Evolutionary conservation across 1,284 basidiomycete genomes (phyloP), one percentile per base, ranked within the genome.

Genomic region (Rhodotorula sp.): DNA sequence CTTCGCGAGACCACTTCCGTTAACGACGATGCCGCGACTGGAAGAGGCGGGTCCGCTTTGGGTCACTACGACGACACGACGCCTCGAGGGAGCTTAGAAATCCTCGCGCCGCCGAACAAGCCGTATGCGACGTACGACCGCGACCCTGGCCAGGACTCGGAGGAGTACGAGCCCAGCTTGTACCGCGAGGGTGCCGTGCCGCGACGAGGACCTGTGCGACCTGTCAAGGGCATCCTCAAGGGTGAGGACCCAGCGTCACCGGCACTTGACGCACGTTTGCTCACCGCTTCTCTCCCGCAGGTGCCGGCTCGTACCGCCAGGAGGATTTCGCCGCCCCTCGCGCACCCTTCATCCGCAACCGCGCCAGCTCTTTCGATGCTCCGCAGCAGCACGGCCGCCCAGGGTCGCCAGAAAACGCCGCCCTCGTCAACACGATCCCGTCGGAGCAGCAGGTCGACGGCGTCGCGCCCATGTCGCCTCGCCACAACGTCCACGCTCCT

Each of bases 211-310:
- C 13, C 24, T 13, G 27, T 7, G 3, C 32, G 29, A 85, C 82
- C 80, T 84, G 83, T 87, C 55, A 91, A 86, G 81, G 90, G 94
- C 48, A 97, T 98, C 74, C 82, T 98, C 73, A 97, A 96, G 85
- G 83, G 93, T 93, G 71, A 29, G 60, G n/a, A 15, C 29, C 6
- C 4, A 19, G 15, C n/a, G 27, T 11, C 36, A 20, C 1, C 27
- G 15, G 20, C 13, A 3, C 11, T 44, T 0, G 13, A 20, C 13
- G 9, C 13, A 6, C 22, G 5, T 22, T 44, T 29, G 27, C 20
- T 49, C 10, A 32, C 22, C 19, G n/a, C 22, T 8, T 19, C 10
- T 10, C 6, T 20, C 34, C 9, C n/a, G 27, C 60, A 61, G 60
- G 60, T 13, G 60, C 74, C 15, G 73, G 73, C 5, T 68, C 74